These are phyloP conservation scores for Mollisia scopiformis DNA, from an alignment of 2,329 filamentous ascomycete species.

Conservation along the genomic window DNA sequence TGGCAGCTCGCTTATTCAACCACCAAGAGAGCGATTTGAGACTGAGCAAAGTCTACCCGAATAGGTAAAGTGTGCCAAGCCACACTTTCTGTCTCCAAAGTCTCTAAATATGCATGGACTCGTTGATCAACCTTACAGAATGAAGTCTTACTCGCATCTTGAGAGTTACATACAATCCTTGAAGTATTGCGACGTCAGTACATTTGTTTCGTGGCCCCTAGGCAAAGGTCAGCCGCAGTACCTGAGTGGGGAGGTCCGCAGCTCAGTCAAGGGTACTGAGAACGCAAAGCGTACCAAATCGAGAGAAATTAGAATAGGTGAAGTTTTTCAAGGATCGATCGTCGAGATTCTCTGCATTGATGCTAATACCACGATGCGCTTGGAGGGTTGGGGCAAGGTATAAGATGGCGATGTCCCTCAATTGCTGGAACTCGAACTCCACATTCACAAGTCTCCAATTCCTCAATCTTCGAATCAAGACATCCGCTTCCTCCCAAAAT, in stretches of 20 bases:
- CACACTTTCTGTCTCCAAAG: neutral
- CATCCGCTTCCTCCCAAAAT: neutral
- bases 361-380: neutral
- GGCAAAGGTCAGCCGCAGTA: neutral
- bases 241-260: neutral
- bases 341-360: neutral
- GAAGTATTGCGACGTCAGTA: neutral
- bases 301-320: neutral
- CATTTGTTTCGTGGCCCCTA: neutral
- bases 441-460: no score
- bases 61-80: conserved; percentile 1
- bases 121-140: neutral
- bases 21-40: neutral
- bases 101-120: neutral
- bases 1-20: neutral
- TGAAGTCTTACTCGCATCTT: neutral
- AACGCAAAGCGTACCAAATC: neutral
- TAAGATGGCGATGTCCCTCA: neutral
- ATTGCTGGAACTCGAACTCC: neutral
- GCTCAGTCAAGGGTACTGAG: neutral
- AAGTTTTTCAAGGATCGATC: neutral
- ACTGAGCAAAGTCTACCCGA: conserved; percentile 7
- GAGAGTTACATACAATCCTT: neutral
- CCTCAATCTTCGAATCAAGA: no score
- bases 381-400: neutral